These are phyloP conservation scores for Ehretia macrophylla DNA, from an alignment of 257 asterid genomes.

Conservation along the genomic window DNA sequence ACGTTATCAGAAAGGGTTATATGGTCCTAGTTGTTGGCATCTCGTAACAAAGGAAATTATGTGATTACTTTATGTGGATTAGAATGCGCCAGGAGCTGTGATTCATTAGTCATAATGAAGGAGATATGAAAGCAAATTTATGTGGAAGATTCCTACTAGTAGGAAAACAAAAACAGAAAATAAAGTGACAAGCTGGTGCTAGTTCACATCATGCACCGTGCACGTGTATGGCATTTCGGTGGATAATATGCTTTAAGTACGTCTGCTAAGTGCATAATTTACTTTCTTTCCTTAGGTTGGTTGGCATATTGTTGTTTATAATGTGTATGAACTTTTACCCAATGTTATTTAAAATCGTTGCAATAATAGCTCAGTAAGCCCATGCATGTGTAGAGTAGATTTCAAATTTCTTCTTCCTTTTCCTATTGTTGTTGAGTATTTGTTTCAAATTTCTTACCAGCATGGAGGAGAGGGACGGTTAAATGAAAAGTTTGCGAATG, in stretches of 20 bases:
- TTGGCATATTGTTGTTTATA: not conserved
- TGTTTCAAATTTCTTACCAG: conserved; percentile 32
- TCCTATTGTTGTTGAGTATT: conserved; percentile 6
- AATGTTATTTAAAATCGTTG: not conserved
- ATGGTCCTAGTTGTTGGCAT: not conserved
- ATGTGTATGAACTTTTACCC: not conserved
- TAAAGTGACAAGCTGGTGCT: too few relatives aligned
- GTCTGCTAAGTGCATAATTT: too few relatives aligned
- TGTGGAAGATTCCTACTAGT: too few relatives aligned
- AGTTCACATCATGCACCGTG: too few relatives aligned
- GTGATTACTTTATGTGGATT: too few relatives aligned
- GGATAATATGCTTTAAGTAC: too few relatives aligned
- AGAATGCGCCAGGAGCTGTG: too few relatives aligned
- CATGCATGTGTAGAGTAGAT: not conserved
- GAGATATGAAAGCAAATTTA: too few relatives aligned
- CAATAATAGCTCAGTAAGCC: conserved; percentile 1
- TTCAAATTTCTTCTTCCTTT: not conserved
- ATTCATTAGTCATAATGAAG: too few relatives aligned
- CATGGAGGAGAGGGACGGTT: conserved; percentile 85
- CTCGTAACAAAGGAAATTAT: not conserved
- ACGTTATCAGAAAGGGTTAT: too few relatives aligned
- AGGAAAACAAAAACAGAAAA: too few relatives aligned
- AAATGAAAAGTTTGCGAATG: conserved; percentile 51
- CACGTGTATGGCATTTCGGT: too few relatives aligned
- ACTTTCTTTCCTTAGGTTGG: not conserved